Evolutionary conservation across 176 grass and related monocot genomes (phyloP), one percentile per base, ranked within the genome.

Genomic region (Luzula sylvatica): DNA sequence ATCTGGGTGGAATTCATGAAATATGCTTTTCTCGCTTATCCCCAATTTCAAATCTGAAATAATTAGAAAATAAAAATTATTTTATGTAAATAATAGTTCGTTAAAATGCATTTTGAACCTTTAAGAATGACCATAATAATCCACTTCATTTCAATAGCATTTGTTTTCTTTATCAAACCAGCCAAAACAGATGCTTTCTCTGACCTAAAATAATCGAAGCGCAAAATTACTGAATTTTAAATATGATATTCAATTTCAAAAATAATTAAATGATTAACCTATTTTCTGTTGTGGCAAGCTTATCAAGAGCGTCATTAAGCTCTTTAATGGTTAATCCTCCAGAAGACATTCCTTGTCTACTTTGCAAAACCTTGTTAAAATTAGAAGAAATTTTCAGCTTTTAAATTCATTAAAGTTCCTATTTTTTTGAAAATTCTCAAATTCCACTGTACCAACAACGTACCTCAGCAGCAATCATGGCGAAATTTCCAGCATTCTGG

Each of bases 111-210:
- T 45, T 65, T 38, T 43, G 22, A 14, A 88, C 90, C 84, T 88
- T 95, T 95, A 35, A 88, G 71, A 77, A 95, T 88, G 57, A 95
- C 86, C 84, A 96, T 96, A 23, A 89, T 51, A 82, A 96, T 79
- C 90, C 84, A 96, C 67, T 96, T 88, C 90, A 96, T 89, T 76
- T 96, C 90, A 26, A 56, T 11, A 61, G 90, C 65, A 86, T 82
- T 96, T 47, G 90, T 89, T 81, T 86, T 96, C 63, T 89, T 89
- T 43, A 96, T 88, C 39, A 96, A 67, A 57, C 46, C 56, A 65
- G 80, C 68, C 61, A 96, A 80, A 57, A 89, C 71, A 3, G 44
- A 62, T 49, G 90, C 77, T 67, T 96, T 96, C 52, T 79, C 80
- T 26, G 73, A 76, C 77, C 90, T 96, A 50, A 64, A 23, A 70